Base-by-base conservation (phyloP, 345 rosid genomes). In the Luvunga scandens region DNA sequence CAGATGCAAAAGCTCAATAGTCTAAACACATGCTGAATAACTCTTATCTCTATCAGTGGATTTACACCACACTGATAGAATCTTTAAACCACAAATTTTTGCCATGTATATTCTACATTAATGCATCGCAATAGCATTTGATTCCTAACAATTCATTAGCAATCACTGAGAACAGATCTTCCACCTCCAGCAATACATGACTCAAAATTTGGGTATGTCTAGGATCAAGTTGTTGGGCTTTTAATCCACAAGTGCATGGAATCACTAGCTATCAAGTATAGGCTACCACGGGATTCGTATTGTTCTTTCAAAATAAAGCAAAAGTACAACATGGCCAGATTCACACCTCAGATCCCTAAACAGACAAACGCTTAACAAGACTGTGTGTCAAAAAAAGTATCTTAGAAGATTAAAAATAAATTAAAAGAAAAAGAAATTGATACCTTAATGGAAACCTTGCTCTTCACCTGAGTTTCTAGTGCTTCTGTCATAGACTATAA, bases 401-500 rank as follows among this genome's bases (percentile, higher is more conserved):
- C 1, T 62, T 3, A 36, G 50, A 18, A 42, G 12, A 69, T 25
- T 5, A 25, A 67, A 9, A 36, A 22, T 2, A 42, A 14, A 28
- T 30, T 30, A 13, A 30, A 1, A 66, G 56, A 45, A 61, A 56
- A 39, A 10, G 67, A 34, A 45, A 45, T 45, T 6, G 69, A 25
- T 82, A 93, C 99, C 99, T 88, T 91, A 71, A 96, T 88, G 2
- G 92, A 13, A 66, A 96, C 97, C 88, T 96, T 95, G 89, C 90
- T 93, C 89, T 93, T 95, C 90, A 93, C 96, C 82, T 93, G 94
- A 56, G 87, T 80, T 81, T 93, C 99, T 85, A 95, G 82, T 36
- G 98, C 98, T 82, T 93, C 99, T 76, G 98, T 94, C 98, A 96
- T 94, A 72, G 99, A 96, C 99, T 96, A 80, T 53, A 69, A 72